Evolutionary conservation across 345 rosid species (phyloP).

Genomic region (Arabis hirsuta): DNA sequence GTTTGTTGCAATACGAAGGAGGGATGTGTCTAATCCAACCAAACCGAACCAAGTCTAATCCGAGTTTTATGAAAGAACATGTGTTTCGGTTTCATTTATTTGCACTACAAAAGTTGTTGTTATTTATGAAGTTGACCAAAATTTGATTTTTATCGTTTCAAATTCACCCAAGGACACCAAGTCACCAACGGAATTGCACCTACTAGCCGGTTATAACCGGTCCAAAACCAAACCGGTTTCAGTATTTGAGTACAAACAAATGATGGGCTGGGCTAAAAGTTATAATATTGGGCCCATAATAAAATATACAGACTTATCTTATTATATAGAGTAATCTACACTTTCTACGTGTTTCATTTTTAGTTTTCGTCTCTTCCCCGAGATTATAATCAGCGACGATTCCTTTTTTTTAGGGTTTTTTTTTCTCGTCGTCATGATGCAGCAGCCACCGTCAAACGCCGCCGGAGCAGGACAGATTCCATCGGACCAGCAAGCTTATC

Average conservation of each 20-base stretch:
- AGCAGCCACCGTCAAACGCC: conserved; percentile 64
- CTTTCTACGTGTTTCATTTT: background rate
- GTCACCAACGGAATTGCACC: too few relatives aligned
- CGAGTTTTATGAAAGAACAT: too few relatives aligned
- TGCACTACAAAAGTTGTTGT: too few relatives aligned
- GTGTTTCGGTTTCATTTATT: too few relatives aligned
- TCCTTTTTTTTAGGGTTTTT: conserved; percentile 32
- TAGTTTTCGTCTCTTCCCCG: background rate
- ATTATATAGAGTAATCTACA: background rate
- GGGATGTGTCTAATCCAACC: background rate
- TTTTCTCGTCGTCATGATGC: conserved; percentile 55
- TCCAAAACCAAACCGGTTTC: too few relatives aligned
- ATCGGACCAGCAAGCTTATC: conserved; percentile 47
- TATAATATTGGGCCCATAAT: background rate
- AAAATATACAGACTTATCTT: background rate
- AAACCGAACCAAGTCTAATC: background rate
- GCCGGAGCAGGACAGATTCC: conserved; percentile 46
- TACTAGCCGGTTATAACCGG: too few relatives aligned
- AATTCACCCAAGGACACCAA: too few relatives aligned
- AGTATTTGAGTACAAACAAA: background rate
- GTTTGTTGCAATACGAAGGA: background rate
- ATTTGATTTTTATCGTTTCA: too few relatives aligned
- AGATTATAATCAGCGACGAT: conserved; percentile 19
- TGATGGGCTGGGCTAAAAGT: conserved; percentile 6
- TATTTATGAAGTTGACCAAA: too few relatives aligned